phyloP scores from a whole-genome alignment of 345 rosid genomes.

The Citrus sp. region DNA sequence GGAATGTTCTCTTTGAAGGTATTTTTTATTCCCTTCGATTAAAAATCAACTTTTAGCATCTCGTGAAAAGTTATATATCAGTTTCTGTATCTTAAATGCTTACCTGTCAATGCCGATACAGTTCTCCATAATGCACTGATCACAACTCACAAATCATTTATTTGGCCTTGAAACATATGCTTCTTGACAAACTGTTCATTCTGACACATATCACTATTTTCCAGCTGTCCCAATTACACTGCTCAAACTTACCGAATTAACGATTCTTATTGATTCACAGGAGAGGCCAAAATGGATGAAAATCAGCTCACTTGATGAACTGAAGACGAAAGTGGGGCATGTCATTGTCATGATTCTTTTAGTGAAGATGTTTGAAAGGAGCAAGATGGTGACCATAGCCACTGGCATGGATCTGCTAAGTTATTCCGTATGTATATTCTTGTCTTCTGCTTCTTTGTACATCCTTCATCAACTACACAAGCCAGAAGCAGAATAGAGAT shows the following conservation, averaged over 20 bases:
- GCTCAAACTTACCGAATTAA: background rate
- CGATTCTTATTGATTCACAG: constrained; percentile 12
- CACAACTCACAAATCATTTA: background rate
- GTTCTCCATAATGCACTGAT: background rate
- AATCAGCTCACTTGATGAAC: constrained; percentile 80
- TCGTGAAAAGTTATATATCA: background rate
- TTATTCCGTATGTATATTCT: constrained; percentile 81
- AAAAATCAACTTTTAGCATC: background rate
- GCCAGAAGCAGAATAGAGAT: constrained; percentile 45
- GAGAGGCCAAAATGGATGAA: constrained; percentile 97
- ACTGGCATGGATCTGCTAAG: constrained; percentile 80
- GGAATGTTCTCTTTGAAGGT: constrained; percentile 97
- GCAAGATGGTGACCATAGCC: constrained; percentile 86
- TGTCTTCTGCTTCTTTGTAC: constrained; percentile 85
- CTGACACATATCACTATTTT: background rate
- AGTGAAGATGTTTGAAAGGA: constrained; percentile 96
- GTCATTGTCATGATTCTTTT: constrained; percentile 92
- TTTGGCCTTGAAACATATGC: background rate
- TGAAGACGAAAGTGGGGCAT: constrained; percentile 92
- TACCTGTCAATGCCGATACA: background rate
- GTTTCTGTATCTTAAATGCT: background rate
- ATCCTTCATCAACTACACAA: constrained; percentile 84
- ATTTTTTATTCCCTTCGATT: background rate
- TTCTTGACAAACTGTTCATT: background rate
- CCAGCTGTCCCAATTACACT: background rate